Base-by-base conservation (phyloP, 2,329 filamentous ascomycete genomes). In the Nigrospora osmanthi region DNA sequence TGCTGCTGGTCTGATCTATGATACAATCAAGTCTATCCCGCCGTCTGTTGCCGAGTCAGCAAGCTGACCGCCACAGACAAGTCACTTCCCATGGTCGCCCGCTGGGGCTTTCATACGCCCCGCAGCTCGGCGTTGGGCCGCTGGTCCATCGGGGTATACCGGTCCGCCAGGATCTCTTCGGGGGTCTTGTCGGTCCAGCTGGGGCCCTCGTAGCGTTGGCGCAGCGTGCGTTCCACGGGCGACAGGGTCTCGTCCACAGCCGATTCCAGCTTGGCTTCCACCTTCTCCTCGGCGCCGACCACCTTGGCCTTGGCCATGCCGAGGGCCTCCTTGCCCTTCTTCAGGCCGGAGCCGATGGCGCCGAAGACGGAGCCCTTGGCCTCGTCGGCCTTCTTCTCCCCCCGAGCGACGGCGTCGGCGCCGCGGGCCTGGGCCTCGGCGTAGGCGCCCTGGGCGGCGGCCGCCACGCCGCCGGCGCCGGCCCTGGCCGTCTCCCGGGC, bases 171-270 rank as follows among this genome's bases (percentile, higher is more conserved):
- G 36, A 70, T 66, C 56, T 80, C 72, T 49, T 76, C 68, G 16
- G 75, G 72, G 38, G 67, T 73, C 63, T 73, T 73, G 48, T 69
- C 64, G 50, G 69, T 56, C 7, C 60, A 59, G 36, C 50, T 47
- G 6, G 64, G 55, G 51, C 66, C 69, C 58, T 72, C 65, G 51
- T 72, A 81, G 41, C 78, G 66, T 61, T 80, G 65, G 45, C 69
- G 63, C 48, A 75, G 62, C 11, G 75, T 76, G 58, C 62, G 69
- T 54, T 80, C 68, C 14, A 74, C 66, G 3, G 70, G 61, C 5
- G 67, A 54, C 42, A 65, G 35, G 38, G 57, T 45, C 43, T 56
- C 58, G 14, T 57, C 56, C 31, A 44, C n/a, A n/a, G n/a, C n/a
- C n/a, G n/a, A n/a, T n/a, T n/a, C n/a, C n/a, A n/a, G 39, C 19